A percentile compares a stretch with the other conserved stretches of the same genome.
These are phyloP conservation scores for Gracilaria vermiculophylla DNA, from an alignment of 23 red algal species.

Conservation along the genomic window DNA sequence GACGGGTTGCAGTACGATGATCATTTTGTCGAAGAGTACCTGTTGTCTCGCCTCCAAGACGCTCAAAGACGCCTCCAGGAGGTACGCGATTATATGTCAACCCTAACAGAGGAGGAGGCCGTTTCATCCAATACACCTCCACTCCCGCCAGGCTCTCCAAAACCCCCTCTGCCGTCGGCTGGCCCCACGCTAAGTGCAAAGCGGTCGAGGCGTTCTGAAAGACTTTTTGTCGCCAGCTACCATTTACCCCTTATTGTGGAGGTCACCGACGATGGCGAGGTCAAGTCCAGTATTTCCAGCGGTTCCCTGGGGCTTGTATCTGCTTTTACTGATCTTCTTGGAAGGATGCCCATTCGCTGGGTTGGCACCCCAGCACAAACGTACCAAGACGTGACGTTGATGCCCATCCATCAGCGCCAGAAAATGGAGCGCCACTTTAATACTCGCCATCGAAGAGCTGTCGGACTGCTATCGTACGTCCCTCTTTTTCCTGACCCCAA, in stretches of 20 bases:
- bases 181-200: neutral
- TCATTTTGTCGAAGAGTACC: conserved; percentile 71
- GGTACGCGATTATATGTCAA: conserved; percentile 66
- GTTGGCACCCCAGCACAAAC: conserved; percentile 64
- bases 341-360: conserved; percentile 64
- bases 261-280: conserved; percentile 44
- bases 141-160: neutral
- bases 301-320: conserved; percentile 66
- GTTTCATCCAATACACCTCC: conserved; percentile 23
- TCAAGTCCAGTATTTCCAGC: conserved; percentile 57
- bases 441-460: conserved; percentile 27
- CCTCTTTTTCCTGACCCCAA: conserved; percentile 70
- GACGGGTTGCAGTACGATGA: conserved; percentile 54
- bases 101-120: neutral
- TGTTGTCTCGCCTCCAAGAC: conserved; percentile 73
- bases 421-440: conserved; percentile 54
- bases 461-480: conserved; percentile 57
- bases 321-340: conserved; percentile 65
- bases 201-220: conserved; percentile 19
- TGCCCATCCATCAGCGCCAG: conserved; percentile 22
- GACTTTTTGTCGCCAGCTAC: conserved; percentile 63
- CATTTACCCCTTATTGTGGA: conserved; percentile 67
- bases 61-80: conserved; percentile 71
- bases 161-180: neutral
- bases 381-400: conserved; percentile 29